Conservation (phyloP, 805 yeast species). For the Wickerhamiella azymoides region DNA sequence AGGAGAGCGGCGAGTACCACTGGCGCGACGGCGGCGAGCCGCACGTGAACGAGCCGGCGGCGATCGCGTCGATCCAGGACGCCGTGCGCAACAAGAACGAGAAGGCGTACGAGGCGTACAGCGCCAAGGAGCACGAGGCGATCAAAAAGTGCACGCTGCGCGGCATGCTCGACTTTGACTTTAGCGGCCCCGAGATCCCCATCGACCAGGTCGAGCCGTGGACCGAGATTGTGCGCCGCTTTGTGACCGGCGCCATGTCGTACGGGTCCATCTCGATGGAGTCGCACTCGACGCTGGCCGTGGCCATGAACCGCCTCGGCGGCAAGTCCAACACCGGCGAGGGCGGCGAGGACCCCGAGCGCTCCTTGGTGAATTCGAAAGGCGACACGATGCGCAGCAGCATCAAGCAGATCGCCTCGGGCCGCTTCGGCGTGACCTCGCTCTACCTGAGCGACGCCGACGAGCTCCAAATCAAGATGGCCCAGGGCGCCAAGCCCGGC, state of each 20-base stretch:
- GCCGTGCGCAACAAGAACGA: constrained; percentile 97
- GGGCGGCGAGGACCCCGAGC: constrained; percentile 96
- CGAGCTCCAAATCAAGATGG: constrained; percentile 95
- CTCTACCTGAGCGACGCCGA: constrained; percentile 91
- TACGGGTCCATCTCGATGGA: constrained; percentile 98
- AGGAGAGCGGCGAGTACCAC: constrained; percentile 94
- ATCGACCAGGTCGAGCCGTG: constrained; percentile 98
- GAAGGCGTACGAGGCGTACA: constrained; percentile 78
- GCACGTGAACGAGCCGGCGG: constrained; percentile 87
- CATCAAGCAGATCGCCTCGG: constrained; percentile 94
- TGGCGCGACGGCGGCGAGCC: constrained; percentile 99
- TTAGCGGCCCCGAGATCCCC: constrained; percentile 58
- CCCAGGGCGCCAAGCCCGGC: constrained; percentile 99
- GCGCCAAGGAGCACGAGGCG: constrained; percentile 82
- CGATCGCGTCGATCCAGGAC: constrained; percentile 90
- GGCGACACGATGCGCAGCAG: constrained; percentile 99
- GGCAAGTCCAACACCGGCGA: constrained; percentile 98
- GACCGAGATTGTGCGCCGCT: constrained; percentile 96
- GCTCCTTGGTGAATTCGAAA: constrained; percentile 62
- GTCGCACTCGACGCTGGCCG: constrained; percentile 93
- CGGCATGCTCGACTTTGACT: constrained; percentile 87
- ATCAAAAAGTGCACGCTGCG: constrained; percentile 85
- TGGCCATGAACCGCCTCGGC: constrained; percentile 95
- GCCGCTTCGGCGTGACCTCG: constrained; percentile 96
- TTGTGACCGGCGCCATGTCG: constrained; percentile 99